Conservation (phyloP, 768 basidiomycete genomes). For the Paxillus rubicundulus region DNA sequence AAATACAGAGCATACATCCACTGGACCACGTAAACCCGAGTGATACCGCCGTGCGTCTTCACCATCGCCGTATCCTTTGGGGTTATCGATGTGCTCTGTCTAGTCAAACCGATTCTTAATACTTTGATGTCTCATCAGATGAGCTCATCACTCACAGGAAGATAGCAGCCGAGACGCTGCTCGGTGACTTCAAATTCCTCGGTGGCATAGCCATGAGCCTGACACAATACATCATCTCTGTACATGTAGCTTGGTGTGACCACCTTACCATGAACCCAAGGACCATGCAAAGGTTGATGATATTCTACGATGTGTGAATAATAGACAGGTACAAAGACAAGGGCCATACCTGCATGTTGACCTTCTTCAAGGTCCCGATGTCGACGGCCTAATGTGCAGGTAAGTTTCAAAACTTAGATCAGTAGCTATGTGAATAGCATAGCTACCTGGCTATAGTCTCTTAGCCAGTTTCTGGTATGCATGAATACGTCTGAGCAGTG, state of each 20-base stretch:
- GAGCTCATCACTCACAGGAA: slow-evolving; percentile 52
- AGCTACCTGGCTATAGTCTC: slow-evolving; percentile 78
- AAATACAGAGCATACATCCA: slow-evolving; percentile 53
- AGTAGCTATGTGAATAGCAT: background rate
- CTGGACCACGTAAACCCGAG: slow-evolving; percentile 73
- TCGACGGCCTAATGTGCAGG: slow-evolving; percentile 63
- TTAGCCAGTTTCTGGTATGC: slow-evolving; percentile 69
- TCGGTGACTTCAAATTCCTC: slow-evolving; percentile 82
- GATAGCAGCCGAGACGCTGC: slow-evolving; percentile 81
- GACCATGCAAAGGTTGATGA: slow-evolving; percentile 85
- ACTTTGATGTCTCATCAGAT: background rate
- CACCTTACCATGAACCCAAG: slow-evolving; percentile 80
- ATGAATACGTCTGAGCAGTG: no score
- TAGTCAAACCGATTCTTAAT: slow-evolving; percentile 19
- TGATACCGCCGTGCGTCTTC: slow-evolving; percentile 82
- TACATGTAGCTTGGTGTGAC: background rate
- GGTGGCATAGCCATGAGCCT: slow-evolving; percentile 82
- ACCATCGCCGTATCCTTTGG: slow-evolving; percentile 82
- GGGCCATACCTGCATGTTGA: slow-evolving; percentile 57
- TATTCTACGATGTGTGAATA: slow-evolving; percentile 48
- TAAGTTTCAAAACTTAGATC: background rate
- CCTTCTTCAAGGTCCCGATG: slow-evolving; percentile 73
- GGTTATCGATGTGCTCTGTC: slow-evolving; percentile 91
- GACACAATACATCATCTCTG: background rate
- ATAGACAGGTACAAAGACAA: background rate